A percentile compares a stretch with the other conserved stretches of the same genome.
phyloP scores from a whole-genome alignment of 345 rosid genomes.

The Boechera divaricarpa region DNA sequence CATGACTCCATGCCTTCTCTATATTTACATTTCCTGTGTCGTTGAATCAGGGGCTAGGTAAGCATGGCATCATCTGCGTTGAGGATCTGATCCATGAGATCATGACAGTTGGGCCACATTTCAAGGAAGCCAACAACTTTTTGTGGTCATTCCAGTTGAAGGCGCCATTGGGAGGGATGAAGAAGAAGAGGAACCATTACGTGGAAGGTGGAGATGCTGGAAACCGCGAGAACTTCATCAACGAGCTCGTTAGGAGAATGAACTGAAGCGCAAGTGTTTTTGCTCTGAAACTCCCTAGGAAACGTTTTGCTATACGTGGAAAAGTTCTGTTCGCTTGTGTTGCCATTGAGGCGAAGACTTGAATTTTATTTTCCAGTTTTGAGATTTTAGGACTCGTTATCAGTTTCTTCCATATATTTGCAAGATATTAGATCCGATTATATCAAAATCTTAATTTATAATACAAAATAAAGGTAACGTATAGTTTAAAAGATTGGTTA shows the following conservation, averaged over 20 bases:
- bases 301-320: not conserved
- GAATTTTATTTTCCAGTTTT: not conserved
- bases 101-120: constrained; percentile 65
- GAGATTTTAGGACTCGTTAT: not conserved
- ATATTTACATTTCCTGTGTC: not conserved
- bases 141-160: constrained; percentile 77
- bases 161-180: constrained; percentile 75
- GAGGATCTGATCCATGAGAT: constrained; percentile 88
- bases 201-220: constrained; percentile 86
- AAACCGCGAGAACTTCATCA: constrained; percentile 72
- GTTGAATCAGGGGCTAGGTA: constrained; percentile 62
- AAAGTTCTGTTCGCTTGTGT: not conserved
- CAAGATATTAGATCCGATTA: too few relatives aligned
- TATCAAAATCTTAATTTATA: too few relatives aligned
- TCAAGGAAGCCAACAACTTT: constrained; percentile 78
- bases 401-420: not conserved
- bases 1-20: not conserved
- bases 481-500: too few relatives aligned
- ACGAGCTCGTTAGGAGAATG: constrained; percentile 62
- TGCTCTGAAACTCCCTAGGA: constrained; percentile 1
- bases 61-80: constrained; percentile 60
- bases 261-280: constrained; percentile 46
- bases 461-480: too few relatives aligned
- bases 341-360: too few relatives aligned
- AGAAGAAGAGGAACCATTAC: constrained; percentile 79